phyloP scores from a whole-genome alignment of 108 stramenopile species.

The Discostella stelligeroides region DNA sequence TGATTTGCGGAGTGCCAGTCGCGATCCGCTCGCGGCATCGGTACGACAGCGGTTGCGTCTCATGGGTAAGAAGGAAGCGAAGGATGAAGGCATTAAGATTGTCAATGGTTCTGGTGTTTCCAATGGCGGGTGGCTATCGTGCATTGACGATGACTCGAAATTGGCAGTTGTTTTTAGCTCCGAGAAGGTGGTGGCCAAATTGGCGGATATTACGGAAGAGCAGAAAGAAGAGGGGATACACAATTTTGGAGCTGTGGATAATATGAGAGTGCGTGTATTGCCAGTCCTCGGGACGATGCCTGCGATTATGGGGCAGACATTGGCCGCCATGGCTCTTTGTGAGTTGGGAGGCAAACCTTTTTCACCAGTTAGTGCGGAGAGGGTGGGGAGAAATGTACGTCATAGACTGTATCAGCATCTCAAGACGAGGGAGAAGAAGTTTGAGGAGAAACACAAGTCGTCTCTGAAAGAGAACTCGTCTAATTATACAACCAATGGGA shows the following conservation, averaged over 20 bases:
- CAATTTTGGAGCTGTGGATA: slow-evolving; percentile 93
- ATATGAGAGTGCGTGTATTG: slow-evolving; percentile 95
- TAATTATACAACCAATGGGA: slow-evolving; percentile 20
- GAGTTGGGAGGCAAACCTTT: slow-evolving; percentile 93
- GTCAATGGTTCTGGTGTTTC: slow-evolving; percentile 35
- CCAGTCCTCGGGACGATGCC: slow-evolving; percentile 97
- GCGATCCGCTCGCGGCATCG: slow-evolving; percentile 90
- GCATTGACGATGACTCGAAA: slow-evolving; percentile 47
- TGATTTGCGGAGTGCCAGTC: slow-evolving; percentile 79
- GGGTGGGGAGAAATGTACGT: slow-evolving; percentile 81
- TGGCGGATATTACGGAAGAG: slow-evolving; percentile 90
- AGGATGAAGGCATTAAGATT: slow-evolving; percentile 14
- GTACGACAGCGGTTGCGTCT: slow-evolving; percentile 75
- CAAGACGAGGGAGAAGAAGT: slow-evolving; percentile 64
- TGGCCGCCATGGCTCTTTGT: slow-evolving; percentile 90
- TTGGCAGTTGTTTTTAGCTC: slow-evolving; percentile 87
- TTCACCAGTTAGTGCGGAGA: slow-evolving; percentile 77
- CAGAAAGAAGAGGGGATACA: slow-evolving; percentile 78
- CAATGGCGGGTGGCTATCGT: slow-evolving; percentile 37
- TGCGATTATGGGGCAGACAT: slow-evolving; percentile 94
- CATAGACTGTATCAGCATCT: slow-evolving; percentile 74
- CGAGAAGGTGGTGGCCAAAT: slow-evolving; percentile 89
- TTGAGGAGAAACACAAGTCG: slow-evolving; percentile 38
- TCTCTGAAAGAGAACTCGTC: slow-evolving; percentile 18
- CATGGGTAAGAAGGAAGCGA: slow-evolving; percentile 49